These are phyloP conservation scores for Apiospora marii DNA, from an alignment of 2,329 filamentous ascomycete genomes.

Conservation along the genomic window DNA sequence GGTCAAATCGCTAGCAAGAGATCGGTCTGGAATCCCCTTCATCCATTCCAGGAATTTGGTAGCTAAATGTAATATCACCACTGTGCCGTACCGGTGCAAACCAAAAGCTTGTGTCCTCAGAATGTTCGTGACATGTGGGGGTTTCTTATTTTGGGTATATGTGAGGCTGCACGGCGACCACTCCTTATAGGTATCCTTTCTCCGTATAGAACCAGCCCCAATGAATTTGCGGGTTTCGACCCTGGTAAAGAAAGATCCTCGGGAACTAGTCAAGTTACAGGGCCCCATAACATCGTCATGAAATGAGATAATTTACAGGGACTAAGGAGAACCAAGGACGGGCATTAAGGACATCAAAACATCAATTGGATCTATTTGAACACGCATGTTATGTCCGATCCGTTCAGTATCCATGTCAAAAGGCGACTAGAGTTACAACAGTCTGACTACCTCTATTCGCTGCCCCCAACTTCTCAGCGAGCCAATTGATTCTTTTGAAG, in stretches of 20 bases:
- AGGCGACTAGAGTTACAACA: neutral
- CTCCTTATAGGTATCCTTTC: neutral
- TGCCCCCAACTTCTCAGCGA: neutral
- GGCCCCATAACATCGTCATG: neutral
- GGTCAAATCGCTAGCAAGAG: constrained; percentile 2
- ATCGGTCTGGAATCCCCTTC: neutral
- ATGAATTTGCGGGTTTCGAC: neutral
- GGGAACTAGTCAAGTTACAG: neutral
- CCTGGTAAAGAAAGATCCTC: neutral
- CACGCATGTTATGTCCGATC: neutral
- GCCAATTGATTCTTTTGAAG: neutral
- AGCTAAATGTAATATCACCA: constrained; percentile 20
- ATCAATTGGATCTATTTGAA: neutral
- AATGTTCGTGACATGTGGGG: neutral
- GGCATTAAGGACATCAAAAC: neutral
- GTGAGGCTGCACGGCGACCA: neutral
- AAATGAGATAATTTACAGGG: neutral
- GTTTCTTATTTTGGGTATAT: no score
- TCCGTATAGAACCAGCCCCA: neutral
- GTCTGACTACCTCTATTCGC: neutral
- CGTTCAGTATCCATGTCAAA: neutral
- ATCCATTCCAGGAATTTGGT: constrained; percentile 12
- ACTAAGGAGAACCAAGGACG: neutral
- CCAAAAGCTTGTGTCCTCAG: neutral
- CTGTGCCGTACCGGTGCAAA: constrained; percentile 12